Conservation (phyloP, 176 grass and related monocot genomes). For the Leersia perrieri region DNA sequence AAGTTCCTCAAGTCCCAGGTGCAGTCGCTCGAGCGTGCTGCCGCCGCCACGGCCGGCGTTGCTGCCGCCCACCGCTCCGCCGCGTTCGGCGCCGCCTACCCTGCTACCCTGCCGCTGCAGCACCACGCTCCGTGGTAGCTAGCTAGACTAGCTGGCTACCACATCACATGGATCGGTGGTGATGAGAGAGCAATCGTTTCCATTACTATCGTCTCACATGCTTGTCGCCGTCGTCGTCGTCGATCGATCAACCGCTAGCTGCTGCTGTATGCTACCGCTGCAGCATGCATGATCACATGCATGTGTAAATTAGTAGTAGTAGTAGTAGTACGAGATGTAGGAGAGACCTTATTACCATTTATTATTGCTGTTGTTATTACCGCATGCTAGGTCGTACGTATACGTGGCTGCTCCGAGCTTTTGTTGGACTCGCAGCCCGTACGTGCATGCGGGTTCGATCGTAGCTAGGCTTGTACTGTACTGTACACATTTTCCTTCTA, state of each 20-base stretch:
- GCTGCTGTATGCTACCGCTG: background rate
- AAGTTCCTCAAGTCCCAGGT: constrained; percentile 97
- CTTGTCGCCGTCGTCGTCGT: constrained; percentile 11
- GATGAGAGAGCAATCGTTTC: background rate
- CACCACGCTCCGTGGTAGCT: constrained; percentile 29
- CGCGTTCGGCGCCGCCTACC: constrained; percentile 32
- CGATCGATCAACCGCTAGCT: background rate
- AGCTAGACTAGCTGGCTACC: background rate
- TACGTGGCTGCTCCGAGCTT: constrained; percentile 45
- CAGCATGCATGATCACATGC: constrained; percentile 31
- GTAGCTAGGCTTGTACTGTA: background rate
- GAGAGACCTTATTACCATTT: constrained; percentile 23
- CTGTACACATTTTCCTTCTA: constrained; percentile 19
- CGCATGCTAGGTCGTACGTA: constrained; percentile 36
- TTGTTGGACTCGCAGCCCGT: constrained; percentile 48
- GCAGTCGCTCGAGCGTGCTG: constrained; percentile 74
- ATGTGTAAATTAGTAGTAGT: constrained; percentile 14
- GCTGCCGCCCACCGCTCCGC: constrained; percentile 6
- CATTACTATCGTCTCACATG: background rate
- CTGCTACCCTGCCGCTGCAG: background rate
- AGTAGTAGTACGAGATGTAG: constrained; percentile 23
- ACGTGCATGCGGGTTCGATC: constrained; percentile 8
- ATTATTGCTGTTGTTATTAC: constrained; percentile 17
- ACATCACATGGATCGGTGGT: background rate
- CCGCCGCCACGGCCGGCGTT: constrained; percentile 25